Base-by-base conservation (phyloP, 345 rosid genomes). In the Salix purpurea region DNA sequence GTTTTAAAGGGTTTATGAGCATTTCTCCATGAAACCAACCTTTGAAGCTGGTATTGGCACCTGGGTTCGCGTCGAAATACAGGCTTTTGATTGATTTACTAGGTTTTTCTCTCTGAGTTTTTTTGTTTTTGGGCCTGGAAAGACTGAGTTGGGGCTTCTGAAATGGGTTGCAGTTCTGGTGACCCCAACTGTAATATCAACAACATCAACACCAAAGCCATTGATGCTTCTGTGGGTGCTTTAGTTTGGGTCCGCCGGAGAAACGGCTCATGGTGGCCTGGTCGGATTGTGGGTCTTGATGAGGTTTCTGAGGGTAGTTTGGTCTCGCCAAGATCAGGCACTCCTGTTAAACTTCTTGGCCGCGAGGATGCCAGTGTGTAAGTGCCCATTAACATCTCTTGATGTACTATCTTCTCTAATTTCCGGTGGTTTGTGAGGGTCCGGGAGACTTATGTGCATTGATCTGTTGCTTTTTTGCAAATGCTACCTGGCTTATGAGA, bases 231-330 rank as follows among this genome's bases (percentile, higher is more conserved):
- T 8, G 93, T 96, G 48, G 99, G 99, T 19, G 87, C 94, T 67
- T 85, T 96, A 84, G 99, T 96, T 37, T 96, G 99, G 99, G 98
- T 96, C 65, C 93, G 97, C 18, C 90, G 98, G 61, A 84, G 99
- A 80, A 96, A 96, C 81, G 98, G 98, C 39, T 92, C 99, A 14
- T 96, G 99, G 99, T 96, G 99, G 99, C 99, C 99, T 1, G 99
- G 97, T 66, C 91, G 90, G 85, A 91, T 89, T 78, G 80, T 96
- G 87, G 84, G 89, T 65, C 83, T 83, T 15, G 90, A 94, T n/a
- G 91, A 96, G 80, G 74, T 96, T 67, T 85, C 94, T 61, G 92
- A 90, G 58, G 86, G 85, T 58, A 90, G 91, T 76, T 83, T 91
- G 88, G 91, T 88, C 73, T 89, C 97, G 36, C 90, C 97, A 34